Percentiles rank a stretch among this genome's conserved stretches.
These are phyloP conservation scores for Seiridium cupressi DNA, from an alignment of 2,329 filamentous ascomycete genomes.

Conservation along the genomic window DNA sequence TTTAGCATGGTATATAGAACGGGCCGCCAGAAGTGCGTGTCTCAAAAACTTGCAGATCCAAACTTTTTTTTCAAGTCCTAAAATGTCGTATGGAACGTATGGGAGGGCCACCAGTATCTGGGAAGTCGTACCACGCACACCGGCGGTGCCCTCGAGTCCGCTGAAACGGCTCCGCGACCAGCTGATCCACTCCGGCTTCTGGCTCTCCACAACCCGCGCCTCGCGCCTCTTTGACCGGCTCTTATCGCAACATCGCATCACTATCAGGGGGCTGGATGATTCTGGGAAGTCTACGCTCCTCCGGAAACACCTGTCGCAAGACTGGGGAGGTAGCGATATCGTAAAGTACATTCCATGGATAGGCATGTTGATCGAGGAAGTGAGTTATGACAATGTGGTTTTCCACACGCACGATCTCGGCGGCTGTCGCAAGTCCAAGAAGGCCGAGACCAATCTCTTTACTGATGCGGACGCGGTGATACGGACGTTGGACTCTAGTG, in stretches of 20 bases:
- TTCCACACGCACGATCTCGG: background rate
- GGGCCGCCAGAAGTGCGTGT: too few relatives aligned
- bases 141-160: background rate
- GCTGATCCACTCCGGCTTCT: background rate
- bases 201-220: background rate
- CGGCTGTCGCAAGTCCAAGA: background rate
- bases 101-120: too few relatives aligned
- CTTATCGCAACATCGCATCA: background rate
- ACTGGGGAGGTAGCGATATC: background rate
- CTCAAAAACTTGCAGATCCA: too few relatives aligned
- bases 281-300: slow-evolving; percentile 1
- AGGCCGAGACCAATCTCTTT: background rate
- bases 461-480: background rate
- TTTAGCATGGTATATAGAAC: too few relatives aligned
- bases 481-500: background rate
- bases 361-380: background rate
- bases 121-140: too few relatives aligned
- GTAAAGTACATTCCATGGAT: background rate
- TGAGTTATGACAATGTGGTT: background rate
- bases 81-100: too few relatives aligned
- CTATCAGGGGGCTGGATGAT: background rate
- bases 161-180: background rate
- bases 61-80: too few relatives aligned
- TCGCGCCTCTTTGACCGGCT: background rate
- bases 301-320: background rate